Base-by-base conservation (phyloP, 768 basidiomycete species). In the Melanogaster broomeanus region DNA sequence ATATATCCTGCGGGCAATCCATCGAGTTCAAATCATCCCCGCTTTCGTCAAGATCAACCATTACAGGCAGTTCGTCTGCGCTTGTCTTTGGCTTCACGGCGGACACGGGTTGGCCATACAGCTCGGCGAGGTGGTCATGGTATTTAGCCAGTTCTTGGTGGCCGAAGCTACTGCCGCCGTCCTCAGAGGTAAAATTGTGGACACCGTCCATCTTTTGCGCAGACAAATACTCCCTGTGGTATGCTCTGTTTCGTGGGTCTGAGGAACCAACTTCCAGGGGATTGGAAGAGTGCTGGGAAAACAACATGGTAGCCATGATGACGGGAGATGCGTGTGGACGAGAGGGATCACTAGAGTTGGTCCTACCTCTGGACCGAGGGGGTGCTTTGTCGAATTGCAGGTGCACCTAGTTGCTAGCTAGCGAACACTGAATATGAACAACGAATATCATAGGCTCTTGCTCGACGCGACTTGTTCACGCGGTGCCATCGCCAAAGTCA, bases 261-360 rank as follows among this genome's bases (percentile, higher is more conserved):
- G 82, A 84, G 11, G 86, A 84, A 34, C 80, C 74, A 19, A 80
- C 79, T 59, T 89, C 85, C 27, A 88, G 77, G 3, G 87, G 87
- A 59, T 88, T 88, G 40, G 87, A 88, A 12, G 87, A 85, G 61
- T 88, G 87, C 52, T 81, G 82, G 9, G 87, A 87, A 53, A 88
- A 72, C 16, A 77, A 48, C 51, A 71, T 62, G 24, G 68, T 65
- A 11, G 74, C 69, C 76, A 75, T 76, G 38, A 48, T 8, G 5
- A 38, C 2, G 30, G 28, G 25, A 22, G 15, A n/a, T n/a, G n/a
- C n/a, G 22, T 42, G 2, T 15, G 30, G 30, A 5, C 8, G 22
- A 6, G 13, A 42, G 16, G 43, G 30, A 19, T 19, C 4, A 11
- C 28, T 44, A 12, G 19, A 16, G 42, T n/a, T 18, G 38, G 12